A percentile compares a stretch with the other conserved stretches of the same genome.
Evolutionary conservation across 371 early-diverging fungal genomes (phyloP).

Genomic region (Mucor irregularis): DNA sequence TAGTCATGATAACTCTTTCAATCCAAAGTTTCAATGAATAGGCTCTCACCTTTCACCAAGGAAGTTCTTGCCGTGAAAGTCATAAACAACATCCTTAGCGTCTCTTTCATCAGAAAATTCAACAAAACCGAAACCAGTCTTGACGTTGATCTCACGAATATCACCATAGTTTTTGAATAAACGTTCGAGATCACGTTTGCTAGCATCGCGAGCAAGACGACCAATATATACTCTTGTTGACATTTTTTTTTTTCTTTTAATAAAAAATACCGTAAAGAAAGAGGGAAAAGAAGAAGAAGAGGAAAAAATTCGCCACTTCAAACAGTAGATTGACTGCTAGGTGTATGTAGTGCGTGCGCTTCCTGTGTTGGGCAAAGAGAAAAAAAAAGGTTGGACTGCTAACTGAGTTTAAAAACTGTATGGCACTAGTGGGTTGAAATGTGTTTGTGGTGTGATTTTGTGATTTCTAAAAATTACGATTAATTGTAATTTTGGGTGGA

Average conservation of each 20-base stretch:
- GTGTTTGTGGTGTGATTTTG: too few species aligned
- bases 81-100: constrained; percentile 77
- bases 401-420: too few species aligned
- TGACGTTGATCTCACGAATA: constrained; percentile 73
- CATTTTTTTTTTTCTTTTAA: constrained; percentile 10
- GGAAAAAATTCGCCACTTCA: too few species aligned
- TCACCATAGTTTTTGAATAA: constrained; percentile 69
- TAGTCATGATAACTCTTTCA: too few species aligned
- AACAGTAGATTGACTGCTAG: too few species aligned
- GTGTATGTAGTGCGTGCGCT: too few species aligned
- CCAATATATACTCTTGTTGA: constrained; percentile 74
- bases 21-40: too few species aligned
- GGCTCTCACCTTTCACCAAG: constrained; percentile 78
- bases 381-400: too few species aligned
- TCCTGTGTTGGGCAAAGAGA: too few species aligned
- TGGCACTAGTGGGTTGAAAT: too few species aligned
- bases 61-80: constrained; percentile 69
- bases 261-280: background rate
- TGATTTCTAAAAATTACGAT: too few species aligned
- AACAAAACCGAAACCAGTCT: constrained; percentile 79
- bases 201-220: constrained; percentile 67
- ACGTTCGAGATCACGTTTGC: constrained; percentile 69
- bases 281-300: background rate
- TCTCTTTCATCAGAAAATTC: constrained; percentile 73
- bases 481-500: too few species aligned